Evolutionary conservation across 2,329 filamentous ascomycete genomes (phyloP).

Genomic region (Diaporthe helianthi): DNA sequence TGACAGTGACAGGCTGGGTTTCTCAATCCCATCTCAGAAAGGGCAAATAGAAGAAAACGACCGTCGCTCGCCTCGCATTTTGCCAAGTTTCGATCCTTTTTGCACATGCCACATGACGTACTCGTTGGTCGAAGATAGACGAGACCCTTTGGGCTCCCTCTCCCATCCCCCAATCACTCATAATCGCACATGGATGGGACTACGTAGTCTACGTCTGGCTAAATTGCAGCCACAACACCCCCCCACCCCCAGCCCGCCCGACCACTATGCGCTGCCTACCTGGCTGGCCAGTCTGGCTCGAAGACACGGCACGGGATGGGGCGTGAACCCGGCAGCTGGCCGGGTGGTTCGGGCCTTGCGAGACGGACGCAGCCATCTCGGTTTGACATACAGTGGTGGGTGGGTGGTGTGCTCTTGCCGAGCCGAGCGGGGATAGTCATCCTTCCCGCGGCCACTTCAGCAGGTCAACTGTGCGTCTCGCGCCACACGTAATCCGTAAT

Average conservation of each 20-base stretch:
- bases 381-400: neutral
- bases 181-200: too few species aligned
- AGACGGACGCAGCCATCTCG: neutral
- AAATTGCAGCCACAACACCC: neutral
- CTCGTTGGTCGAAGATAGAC: slow-evolving; percentile 14
- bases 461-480: slow-evolving; percentile 13
- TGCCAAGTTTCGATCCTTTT: neutral
- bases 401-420: neutral
- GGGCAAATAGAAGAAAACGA: neutral
- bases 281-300: neutral
- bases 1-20: slow-evolving; percentile 15
- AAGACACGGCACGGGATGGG: neutral
- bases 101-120: slow-evolving; percentile 26
- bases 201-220: neutral
- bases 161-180: neutral
- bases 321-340: neutral
- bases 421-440: slow-evolving; percentile 7
- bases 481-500: too few species aligned
- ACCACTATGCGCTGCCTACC: neutral
- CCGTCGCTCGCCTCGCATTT: neutral
- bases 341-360: neutral
- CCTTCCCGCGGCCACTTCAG: neutral
- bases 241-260: neutral
- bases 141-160: neutral
- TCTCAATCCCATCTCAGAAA: neutral